Percentiles rank a stretch among this genome's conserved stretches.
phyloP scores from a whole-genome alignment of 345 rosid genomes.

The Balakata baccata region DNA sequence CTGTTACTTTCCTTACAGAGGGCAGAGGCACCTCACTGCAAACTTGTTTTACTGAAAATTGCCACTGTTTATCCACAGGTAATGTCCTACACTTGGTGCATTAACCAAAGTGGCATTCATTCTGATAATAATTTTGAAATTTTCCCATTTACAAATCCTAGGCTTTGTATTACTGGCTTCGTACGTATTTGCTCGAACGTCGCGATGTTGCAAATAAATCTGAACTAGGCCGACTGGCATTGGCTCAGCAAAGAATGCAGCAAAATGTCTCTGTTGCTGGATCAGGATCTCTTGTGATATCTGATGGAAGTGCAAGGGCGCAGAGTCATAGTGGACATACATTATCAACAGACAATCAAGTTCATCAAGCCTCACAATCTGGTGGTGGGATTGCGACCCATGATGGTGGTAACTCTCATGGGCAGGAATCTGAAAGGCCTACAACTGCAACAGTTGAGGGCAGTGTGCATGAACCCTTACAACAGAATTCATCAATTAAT shows the following conservation, averaged over 20 bases:
- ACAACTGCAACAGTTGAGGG: conserved; percentile 49
- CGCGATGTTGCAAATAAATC: conserved; percentile 97
- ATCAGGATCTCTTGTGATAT: conserved; percentile 49
- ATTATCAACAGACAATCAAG: conserved; percentile 56
- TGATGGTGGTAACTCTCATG: conserved; percentile 73
- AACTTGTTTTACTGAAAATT: conserved; percentile 84
- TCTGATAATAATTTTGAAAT: conserved; percentile 8
- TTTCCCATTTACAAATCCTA: conserved; percentile 26
- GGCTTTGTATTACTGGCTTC: conserved; percentile 98
- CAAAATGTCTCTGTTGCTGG: conserved; percentile 56
- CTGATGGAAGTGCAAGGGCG: conserved; percentile 48
- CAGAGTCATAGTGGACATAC: conserved; percentile 54
- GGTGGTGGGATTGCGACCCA: conserved; percentile 63
- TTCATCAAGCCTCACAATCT: conserved; percentile 58
- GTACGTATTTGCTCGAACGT: conserved; percentile 94
- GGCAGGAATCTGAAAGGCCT: conserved; percentile 83
- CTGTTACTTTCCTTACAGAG: conserved; percentile 93
- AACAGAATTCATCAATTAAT: conserved; percentile 54
- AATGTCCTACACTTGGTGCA: conserved; percentile 10
- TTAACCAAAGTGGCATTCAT: background rate
- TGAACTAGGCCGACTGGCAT: conserved; percentile 65
- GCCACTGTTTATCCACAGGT: conserved; percentile 96
- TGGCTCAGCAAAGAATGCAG: conserved; percentile 96
- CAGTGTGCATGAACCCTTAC: conserved; percentile 59
- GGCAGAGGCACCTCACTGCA: conserved; percentile 97